Evolutionary conservation across 352 stramenopile species (phyloP), one percentile per base, ranked within the genome.

Genomic region (Aphanomyces invadans): DNA sequence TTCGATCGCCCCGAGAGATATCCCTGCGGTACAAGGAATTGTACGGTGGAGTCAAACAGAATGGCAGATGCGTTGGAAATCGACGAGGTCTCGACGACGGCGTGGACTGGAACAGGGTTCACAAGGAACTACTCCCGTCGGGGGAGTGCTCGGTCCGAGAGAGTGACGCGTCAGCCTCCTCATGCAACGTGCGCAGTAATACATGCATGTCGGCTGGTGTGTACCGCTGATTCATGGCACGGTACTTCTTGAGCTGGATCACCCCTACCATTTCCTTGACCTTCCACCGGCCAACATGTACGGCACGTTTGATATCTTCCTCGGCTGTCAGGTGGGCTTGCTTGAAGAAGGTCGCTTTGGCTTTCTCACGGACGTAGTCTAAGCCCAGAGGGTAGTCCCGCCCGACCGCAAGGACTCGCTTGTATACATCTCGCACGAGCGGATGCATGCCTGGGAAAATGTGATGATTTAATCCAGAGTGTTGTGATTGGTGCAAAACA

Each of bases 181-280:
- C 55, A 38, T 64, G 55, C 32, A 64, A 28, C 36, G 36, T 74
- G 38, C 78, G 76, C 69, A 88, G 68, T 53, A 79, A 76, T 62
- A 88, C 78, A 26, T 78, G 81, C 70, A 90, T 72, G 64, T 91
- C 82, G 61, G 87, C 80, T 10, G 82, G 72, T 31, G 84, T 93
- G 71, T 99, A 99, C 59, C 93, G 76, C 62, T 75, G 79, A 62
- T 97, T 97, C 71, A 99, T 86, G 51, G 92, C 87, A 56, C 96
- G 81, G 74, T 98, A 98, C 72, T 98, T 99, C 70, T 98, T 98
- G 29, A 99, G 77, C 79, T 98, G 87, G 72, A 98, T 98, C 17
- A 98, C 88, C n/a, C 86, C 95, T 53, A 97, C 83, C 80, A 99
- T 95, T 74, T 99, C 96, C 48, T 90, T 75, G 44, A 98, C 87